Evolutionary conservation across 2,329 filamentous ascomycete species (phyloP).

Genomic region (Talaromyces sp.): DNA sequence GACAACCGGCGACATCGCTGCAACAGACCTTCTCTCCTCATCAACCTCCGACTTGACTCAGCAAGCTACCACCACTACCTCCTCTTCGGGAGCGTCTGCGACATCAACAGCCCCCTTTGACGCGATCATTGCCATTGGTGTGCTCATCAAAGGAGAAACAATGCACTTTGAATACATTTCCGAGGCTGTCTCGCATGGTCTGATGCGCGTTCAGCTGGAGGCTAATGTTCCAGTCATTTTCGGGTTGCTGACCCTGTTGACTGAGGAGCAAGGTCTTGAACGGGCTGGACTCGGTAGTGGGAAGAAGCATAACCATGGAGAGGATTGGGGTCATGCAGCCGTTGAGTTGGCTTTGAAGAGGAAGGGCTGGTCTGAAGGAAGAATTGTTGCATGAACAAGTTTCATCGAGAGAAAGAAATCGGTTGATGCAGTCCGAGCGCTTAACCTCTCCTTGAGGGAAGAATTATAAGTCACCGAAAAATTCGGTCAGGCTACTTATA

Average conservation of each 20-base stretch:
- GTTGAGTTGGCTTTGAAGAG: conserved; percentile 92
- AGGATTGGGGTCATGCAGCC: conserved; percentile 92
- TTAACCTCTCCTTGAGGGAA: not conserved
- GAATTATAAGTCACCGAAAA: not conserved
- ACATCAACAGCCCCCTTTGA: conserved; percentile 64
- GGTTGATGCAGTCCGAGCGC: not conserved
- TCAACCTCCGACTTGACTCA: conserved; percentile 65
- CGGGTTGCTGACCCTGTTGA: conserved; percentile 84
- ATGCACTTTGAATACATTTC: conserved; percentile 99
- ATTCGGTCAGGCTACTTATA: not conserved
- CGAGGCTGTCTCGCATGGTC: conserved; percentile 81
- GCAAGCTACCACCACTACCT: conserved; percentile 34
- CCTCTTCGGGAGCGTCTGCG: conserved; percentile 34
- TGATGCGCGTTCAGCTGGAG: conserved; percentile 94
- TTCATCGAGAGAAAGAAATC: not conserved
- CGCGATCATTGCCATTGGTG: conserved; percentile 90
- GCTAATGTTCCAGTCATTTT: conserved; percentile 86
- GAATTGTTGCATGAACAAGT: conserved; percentile 34
- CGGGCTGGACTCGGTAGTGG: conserved; percentile 68
- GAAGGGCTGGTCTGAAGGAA: conserved; percentile 74
- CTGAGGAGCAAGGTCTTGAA: conserved; percentile 79
- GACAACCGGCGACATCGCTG: conserved; percentile 35
- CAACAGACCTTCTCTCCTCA: conserved; percentile 59
- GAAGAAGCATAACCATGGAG: conserved; percentile 79
- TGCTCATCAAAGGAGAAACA: conserved; percentile 96